These are phyloP conservation scores for Candida alai DNA, from an alignment of 805 yeast genomes.

Conservation along the genomic window DNA sequence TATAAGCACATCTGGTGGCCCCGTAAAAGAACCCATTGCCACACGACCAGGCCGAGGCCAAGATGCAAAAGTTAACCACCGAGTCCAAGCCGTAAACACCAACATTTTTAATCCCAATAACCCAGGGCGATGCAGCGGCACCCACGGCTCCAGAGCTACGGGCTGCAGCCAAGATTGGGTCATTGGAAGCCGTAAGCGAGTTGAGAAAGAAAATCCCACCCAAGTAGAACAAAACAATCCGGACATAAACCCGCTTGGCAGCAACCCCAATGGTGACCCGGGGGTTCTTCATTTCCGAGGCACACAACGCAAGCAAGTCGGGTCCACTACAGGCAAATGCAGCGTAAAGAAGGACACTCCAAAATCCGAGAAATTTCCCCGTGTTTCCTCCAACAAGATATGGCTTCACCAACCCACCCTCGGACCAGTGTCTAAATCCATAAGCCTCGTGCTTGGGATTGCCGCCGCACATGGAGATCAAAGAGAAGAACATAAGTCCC, in stretches of 20 bases:
- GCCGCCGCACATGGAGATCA: constrained; percentile 37
- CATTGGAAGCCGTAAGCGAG: constrained; percentile 29
- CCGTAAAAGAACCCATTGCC: constrained; percentile 34
- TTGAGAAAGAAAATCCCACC: constrained; percentile 38
- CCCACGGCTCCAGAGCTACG: constrained; percentile 28
- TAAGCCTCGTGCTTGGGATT: constrained; percentile 31
- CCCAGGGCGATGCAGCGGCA: constrained; percentile 37
- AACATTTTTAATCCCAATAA: constrained; percentile 31
- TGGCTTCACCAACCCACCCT: constrained; percentile 29
- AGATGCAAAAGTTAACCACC: constrained; percentile 30
- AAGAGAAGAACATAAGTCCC: constrained; percentile 30
- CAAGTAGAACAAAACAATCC: constrained; percentile 33
- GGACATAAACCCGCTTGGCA: constrained; percentile 29
- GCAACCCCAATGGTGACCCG: constrained; percentile 31
- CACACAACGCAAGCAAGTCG: constrained; percentile 28
- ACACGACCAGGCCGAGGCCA: constrained; percentile 35
- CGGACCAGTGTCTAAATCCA: constrained; percentile 33
- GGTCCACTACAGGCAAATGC: constrained; percentile 37
- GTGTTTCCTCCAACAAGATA: constrained; percentile 25
- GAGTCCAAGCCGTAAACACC: constrained; percentile 34
- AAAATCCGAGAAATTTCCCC: constrained; percentile 33
- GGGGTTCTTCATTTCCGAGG: constrained; percentile 44
- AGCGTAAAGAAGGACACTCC: constrained; percentile 30
- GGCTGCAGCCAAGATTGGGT: constrained; percentile 26
- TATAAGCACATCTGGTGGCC: constrained; percentile 31